Conservation (phyloP, 805 yeast species). For the Suhomyces emberorum region DNA sequence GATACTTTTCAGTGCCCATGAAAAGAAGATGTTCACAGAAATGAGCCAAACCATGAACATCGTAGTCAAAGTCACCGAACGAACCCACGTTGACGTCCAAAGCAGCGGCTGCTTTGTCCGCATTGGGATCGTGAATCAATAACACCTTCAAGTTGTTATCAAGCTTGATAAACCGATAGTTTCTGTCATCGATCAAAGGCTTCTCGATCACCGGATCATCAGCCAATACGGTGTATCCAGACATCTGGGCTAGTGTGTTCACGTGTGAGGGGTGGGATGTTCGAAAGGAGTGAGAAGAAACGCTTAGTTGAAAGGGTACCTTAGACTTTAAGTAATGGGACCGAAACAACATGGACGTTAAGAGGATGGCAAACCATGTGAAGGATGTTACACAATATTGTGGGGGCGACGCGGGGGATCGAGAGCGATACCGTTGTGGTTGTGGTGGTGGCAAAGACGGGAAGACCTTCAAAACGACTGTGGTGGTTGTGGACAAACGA, state of each 20-base stretch:
- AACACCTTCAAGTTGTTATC: constrained; percentile 57
- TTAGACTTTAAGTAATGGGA: not conserved
- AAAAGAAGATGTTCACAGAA: constrained; percentile 63
- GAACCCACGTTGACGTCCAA: constrained; percentile 78
- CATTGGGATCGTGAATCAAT: constrained; percentile 61
- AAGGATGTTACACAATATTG: not conserved
- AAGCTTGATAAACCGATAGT: constrained; percentile 62
- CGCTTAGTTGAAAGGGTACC: not conserved
- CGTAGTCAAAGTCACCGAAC: constrained; percentile 58
- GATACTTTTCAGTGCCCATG: constrained; percentile 78
- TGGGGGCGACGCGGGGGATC: too few relatives aligned
- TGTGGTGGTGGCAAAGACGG: too few relatives aligned
- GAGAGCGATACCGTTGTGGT: too few relatives aligned
- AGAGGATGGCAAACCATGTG: not conserved
- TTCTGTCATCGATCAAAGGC: constrained; percentile 67
- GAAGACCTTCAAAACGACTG: too few relatives aligned
- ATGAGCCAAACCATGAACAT: constrained; percentile 74
- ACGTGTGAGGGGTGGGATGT: not conserved
- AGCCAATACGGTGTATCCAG: constrained; percentile 20
- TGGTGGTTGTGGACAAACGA: too few relatives aligned
- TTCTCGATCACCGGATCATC: constrained; percentile 34
- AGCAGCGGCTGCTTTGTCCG: constrained; percentile 78
- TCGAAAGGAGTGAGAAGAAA: not conserved
- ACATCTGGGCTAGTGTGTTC: not conserved
- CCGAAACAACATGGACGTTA: not conserved